Conservation (phyloP, 805 yeast genomes). For the Phaffomyces thermotolerans region DNA sequence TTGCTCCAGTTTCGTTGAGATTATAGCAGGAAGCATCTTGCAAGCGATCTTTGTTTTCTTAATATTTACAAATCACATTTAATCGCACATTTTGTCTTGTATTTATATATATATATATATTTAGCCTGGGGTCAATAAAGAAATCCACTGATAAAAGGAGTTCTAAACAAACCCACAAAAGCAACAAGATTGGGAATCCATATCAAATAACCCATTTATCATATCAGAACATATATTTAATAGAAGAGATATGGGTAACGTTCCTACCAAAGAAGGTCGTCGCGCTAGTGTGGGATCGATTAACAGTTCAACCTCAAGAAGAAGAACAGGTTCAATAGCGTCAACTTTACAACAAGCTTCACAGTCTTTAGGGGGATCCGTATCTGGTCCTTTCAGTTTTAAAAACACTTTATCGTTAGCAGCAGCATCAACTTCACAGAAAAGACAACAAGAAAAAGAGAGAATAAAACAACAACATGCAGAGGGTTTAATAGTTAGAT, state of each 20-base stretch:
- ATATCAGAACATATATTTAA: no score
- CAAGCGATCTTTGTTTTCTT: no score
- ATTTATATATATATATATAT: no score
- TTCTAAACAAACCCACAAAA: no score
- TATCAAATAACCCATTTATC: no score
- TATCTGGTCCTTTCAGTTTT: background rate
- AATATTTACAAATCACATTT: no score
- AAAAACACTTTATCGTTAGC: slow-evolving; percentile 31
- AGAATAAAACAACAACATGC: slow-evolving; percentile 46
- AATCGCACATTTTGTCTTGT: no score
- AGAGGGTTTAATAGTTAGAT: slow-evolving; percentile 49
- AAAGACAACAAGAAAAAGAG: slow-evolving; percentile 44
- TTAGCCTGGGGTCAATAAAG: no score
- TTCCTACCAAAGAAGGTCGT: slow-evolving; percentile 37
- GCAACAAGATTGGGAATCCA: no score
- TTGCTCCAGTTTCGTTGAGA: no score
- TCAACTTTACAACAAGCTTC: slow-evolving; percentile 10
- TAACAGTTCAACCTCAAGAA: slow-evolving; percentile 6
- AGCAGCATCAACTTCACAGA: background rate
- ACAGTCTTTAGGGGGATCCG: slow-evolving; percentile 1
- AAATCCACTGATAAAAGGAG: no score
- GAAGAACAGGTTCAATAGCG: slow-evolving; percentile 13
- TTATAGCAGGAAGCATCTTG: no score
- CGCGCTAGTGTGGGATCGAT: slow-evolving; percentile 5
- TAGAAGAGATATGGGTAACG: slow-evolving; percentile 37